A percentile compares a stretch with the other conserved stretches of the same genome.
Conservation (phyloP, 2,329 filamentous ascomycete species). For the Drechmeria coniospora region DNA sequence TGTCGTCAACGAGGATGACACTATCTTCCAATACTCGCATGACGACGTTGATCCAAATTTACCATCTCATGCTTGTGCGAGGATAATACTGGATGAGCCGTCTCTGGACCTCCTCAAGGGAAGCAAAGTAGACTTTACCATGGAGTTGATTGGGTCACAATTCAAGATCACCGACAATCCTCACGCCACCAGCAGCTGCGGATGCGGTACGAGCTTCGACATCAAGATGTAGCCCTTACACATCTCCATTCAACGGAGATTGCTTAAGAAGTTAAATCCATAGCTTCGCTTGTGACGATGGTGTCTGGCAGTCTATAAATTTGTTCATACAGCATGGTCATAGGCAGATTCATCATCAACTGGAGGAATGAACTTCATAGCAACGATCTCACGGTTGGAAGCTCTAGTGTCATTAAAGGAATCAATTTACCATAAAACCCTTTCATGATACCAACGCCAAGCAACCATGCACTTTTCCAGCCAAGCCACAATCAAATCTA, state of each 20-base stretch:
- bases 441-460: slow-evolving; percentile 26
- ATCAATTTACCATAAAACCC: slow-evolving; percentile 22
- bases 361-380: too few species aligned
- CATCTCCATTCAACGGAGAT: slow-evolving; percentile 2
- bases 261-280: too few species aligned
- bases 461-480: slow-evolving; percentile 21
- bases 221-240: slow-evolving; percentile 45
- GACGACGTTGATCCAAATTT: slow-evolving; percentile 23
- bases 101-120: slow-evolving; percentile 81
- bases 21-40: slow-evolving; percentile 58
- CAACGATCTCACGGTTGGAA: too few species aligned
- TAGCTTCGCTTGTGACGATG: too few species aligned
- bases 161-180: slow-evolving; percentile 97
- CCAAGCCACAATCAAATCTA: slow-evolving; percentile 31
- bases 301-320: too few species aligned
- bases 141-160: slow-evolving; percentile 76
- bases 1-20: slow-evolving; percentile 58
- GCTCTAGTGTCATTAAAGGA: slow-evolving; percentile 24
- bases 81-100: slow-evolving; percentile 75
- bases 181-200: slow-evolving; percentile 80
- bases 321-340: too few species aligned
- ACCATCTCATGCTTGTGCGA: slow-evolving; percentile 33
- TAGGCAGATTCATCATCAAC: too few species aligned
- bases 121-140: slow-evolving; percentile 91
- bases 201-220: slow-evolving; percentile 95